Conservation (phyloP, 371 early-diverging fungal species). For the Lichtheimia ornata region DNA sequence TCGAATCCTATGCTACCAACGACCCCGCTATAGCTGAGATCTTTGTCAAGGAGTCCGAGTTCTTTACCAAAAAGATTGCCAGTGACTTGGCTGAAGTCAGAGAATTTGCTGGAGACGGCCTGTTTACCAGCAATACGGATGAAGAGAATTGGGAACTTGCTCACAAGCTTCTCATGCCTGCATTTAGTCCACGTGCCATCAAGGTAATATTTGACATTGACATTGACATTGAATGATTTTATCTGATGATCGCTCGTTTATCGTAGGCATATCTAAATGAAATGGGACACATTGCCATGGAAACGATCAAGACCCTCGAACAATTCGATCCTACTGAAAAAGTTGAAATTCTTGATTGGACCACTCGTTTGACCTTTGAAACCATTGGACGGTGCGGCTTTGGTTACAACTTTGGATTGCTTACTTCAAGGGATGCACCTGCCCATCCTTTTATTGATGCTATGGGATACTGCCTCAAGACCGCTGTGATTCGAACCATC, state of each 20-base stretch:
- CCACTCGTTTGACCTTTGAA: slow-evolving; percentile 57
- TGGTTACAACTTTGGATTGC: slow-evolving; percentile 56
- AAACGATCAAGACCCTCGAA: slow-evolving; percentile 38
- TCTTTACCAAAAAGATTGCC: slow-evolving; percentile 39
- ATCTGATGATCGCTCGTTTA: not conserved
- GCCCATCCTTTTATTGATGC: slow-evolving; percentile 53
- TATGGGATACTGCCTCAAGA: slow-evolving; percentile 48
- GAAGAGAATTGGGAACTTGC: slow-evolving; percentile 50
- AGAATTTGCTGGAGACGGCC: slow-evolving; percentile 37
- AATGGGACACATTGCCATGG: slow-evolving; percentile 41
- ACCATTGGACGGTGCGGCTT: slow-evolving; percentile 63
- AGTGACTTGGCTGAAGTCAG: slow-evolving; percentile 31
- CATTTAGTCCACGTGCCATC: slow-evolving; percentile 43
- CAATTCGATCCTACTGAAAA: slow-evolving; percentile 34
- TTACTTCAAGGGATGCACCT: slow-evolving; percentile 37
- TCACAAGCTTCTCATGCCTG: slow-evolving; percentile 56
- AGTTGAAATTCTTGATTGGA: slow-evolving; percentile 54
- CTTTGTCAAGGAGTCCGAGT: slow-evolving; percentile 40
- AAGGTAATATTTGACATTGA: slow-evolving; percentile 16
- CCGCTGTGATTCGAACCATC: slow-evolving; percentile 21
- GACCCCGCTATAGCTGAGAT: slow-evolving; percentile 39
- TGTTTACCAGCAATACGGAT: slow-evolving; percentile 48
- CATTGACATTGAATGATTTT: not conserved
- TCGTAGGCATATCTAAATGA: slow-evolving; percentile 40
- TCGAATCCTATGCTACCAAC: slow-evolving; percentile 21